These are phyloP conservation scores for Kwoniella botswanensis DNA, from an alignment of 768 basidiomycete genomes.

Conservation along the genomic window DNA sequence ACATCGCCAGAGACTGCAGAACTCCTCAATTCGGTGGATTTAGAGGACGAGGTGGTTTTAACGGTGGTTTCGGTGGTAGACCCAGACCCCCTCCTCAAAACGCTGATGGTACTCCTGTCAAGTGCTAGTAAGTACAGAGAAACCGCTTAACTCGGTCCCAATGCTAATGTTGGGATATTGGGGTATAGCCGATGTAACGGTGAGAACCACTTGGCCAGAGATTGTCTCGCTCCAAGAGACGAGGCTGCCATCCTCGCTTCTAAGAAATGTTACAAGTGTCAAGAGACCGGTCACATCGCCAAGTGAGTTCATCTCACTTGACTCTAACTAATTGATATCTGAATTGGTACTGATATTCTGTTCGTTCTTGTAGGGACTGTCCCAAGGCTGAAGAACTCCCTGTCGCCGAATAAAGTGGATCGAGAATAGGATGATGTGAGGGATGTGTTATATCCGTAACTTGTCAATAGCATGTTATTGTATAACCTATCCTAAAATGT, in stretches of 20 bases:
- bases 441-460: neutral
- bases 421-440: neutral
- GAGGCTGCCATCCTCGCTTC: constrained; percentile 35
- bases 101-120: constrained; percentile 54
- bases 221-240: constrained; percentile 52
- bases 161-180: neutral
- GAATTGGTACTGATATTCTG: neutral
- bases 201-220: constrained; percentile 55
- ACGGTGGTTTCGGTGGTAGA: constrained; percentile 28
- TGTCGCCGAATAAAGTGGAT: constrained; percentile 23
- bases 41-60: constrained; percentile 44
- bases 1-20: constrained; percentile 36
- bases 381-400: constrained; percentile 30
- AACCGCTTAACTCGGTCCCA: neutral
- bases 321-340: neutral
- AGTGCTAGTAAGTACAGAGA: constrained; percentile 49
- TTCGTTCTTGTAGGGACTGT: constrained; percentile 15
- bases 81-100: constrained; percentile 35
- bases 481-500: neutral
- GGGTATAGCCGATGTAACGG: constrained; percentile 52
- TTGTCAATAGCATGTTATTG: neutral
- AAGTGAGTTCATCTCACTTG: constrained; percentile 18
- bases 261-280: constrained; percentile 56
- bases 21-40: constrained; percentile 34
- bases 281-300: constrained; percentile 55